Evolutionary conservation across 768 basidiomycete species (phyloP), one percentile per base, ranked within the genome.

Genomic region (Clavulina sp.): DNA sequence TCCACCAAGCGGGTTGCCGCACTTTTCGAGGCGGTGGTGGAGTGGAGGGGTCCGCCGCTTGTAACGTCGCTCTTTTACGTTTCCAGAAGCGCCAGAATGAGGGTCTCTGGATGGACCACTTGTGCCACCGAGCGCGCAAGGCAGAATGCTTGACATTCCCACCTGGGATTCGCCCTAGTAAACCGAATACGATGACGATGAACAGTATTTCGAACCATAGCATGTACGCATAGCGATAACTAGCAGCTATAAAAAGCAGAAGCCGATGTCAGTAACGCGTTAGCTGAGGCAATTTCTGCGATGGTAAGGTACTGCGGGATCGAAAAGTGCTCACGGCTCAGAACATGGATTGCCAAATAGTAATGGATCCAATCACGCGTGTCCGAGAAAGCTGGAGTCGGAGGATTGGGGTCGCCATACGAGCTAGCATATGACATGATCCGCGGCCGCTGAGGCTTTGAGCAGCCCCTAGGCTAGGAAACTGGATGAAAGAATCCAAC

Each of bases 1-100:
- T n/a, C n/a, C n/a, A n/a, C n/a, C n/a, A n/a, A 46, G 9, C 43
- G 13, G 43, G 26, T 57, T 81, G 76, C 0, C 75, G 73, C 58
- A 84, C 78, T 47, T 80, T 74, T 2, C 81, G 80, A 3, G 80
- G 61, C 4, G 73, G 66, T 18, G 60, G 48, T 3, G 73, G 70
- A 50, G 74, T 71, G 23, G 54, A 58, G 49, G 61, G 59, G 53
- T 57, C 57, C 50, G 68, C 66, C 47, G 62, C 57, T 43, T 66
- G 60, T 48, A 72, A 56, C 44, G 65, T 59, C 38, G 69, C 69
- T 49, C 68, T 70, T 60, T 72, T 73, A 41, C 75, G 66, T 46
- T 46, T 24, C 13, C 13, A 46, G 9, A 13, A 13, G 13, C 43
- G 9, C 16, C 43, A 24, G 70, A 73, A 75, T n/a, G 77, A 78